These are phyloP conservation scores for Leccinum olivaceopallidum DNA, from an alignment of 768 basidiomycete species.

Conservation along the genomic window DNA sequence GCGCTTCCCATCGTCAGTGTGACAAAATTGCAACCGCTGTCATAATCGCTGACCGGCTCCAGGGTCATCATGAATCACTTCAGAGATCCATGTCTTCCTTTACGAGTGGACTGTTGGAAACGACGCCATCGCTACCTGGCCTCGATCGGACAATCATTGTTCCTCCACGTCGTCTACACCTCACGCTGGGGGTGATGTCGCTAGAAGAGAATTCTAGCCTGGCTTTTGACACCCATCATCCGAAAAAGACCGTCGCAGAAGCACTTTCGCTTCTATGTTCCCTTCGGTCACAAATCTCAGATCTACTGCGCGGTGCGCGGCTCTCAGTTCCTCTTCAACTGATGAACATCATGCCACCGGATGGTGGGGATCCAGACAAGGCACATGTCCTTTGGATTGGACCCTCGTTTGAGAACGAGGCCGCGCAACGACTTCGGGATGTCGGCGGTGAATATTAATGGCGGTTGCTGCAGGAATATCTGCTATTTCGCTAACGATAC, in stretches of 20 bases:
- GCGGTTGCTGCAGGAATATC: neutral
- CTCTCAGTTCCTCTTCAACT: constrained; percentile 45
- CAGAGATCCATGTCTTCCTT: constrained; percentile 40
- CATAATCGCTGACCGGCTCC: constrained; percentile 17
- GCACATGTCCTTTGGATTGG: constrained; percentile 62
- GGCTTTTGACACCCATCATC: neutral
- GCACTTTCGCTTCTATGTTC: constrained; percentile 46
- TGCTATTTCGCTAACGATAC: constrained; percentile 8
- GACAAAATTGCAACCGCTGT: constrained; percentile 22
- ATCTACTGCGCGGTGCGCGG: constrained; percentile 35
- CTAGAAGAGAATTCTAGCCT: constrained; percentile 36
- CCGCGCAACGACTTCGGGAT: constrained; percentile 29
- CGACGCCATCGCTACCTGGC: constrained; percentile 41
- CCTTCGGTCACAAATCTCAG: constrained; percentile 40
- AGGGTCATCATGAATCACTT: constrained; percentile 45
- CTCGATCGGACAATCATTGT: constrained; percentile 63
- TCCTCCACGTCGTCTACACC: constrained; percentile 56
- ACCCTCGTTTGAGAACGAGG: constrained; percentile 39
- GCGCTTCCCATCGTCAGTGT: constrained; percentile 33
- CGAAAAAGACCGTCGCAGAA: constrained; percentile 34
- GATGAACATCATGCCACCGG: constrained; percentile 52
- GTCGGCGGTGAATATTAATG: constrained; percentile 36
- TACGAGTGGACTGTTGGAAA: constrained; percentile 23
- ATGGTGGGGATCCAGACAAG: constrained; percentile 34
- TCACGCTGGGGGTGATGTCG: constrained; percentile 76